A percentile compares a stretch with the other conserved stretches of the same genome.
These are phyloP conservation scores for Colletotrichum camelliae DNA, from an alignment of 2,329 filamentous ascomycete species.

Conservation along the genomic window DNA sequence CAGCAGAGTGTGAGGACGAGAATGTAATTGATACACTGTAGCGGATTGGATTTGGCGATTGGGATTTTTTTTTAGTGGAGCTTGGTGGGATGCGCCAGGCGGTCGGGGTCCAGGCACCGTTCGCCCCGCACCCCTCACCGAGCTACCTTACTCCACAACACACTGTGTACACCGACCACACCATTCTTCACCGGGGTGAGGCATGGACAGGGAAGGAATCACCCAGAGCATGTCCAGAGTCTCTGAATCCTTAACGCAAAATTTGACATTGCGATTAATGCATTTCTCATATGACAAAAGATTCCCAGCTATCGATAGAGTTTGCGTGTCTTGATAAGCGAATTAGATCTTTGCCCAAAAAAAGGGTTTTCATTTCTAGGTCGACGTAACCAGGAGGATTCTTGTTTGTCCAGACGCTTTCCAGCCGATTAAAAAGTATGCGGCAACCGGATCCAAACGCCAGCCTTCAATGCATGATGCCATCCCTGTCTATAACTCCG, in stretches of 20 bases:
- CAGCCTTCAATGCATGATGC: slow-evolving; percentile 9
- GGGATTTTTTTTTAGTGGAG: slow-evolving; percentile 17
- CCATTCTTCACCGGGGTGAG: not conserved
- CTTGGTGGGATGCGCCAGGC: not conserved
- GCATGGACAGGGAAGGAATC: not conserved
- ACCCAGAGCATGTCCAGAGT: not conserved
- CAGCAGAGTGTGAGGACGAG: not conserved
- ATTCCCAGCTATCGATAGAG: not conserved
- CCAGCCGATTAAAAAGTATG: not conserved
- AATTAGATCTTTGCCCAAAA: not conserved
- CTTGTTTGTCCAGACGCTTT: slow-evolving; percentile 3
- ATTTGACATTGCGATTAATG: not conserved
- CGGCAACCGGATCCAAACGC: slow-evolving; percentile 12
- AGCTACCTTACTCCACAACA: not conserved
- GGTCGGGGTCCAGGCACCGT: not conserved
- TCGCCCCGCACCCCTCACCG: not conserved
- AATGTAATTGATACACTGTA: not conserved
- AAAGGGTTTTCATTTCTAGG: not conserved
- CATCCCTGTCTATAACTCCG: slow-evolving; percentile 10
- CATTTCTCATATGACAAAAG: not conserved
- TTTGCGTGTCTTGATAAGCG: not conserved
- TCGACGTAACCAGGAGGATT: not conserved
- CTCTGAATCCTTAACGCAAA: not conserved
- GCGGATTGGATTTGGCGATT: not conserved
- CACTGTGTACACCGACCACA: not conserved